Conservation (phyloP, 1,284 basidiomycete species). For the Mycosarcoma mackinlayi region DNA sequence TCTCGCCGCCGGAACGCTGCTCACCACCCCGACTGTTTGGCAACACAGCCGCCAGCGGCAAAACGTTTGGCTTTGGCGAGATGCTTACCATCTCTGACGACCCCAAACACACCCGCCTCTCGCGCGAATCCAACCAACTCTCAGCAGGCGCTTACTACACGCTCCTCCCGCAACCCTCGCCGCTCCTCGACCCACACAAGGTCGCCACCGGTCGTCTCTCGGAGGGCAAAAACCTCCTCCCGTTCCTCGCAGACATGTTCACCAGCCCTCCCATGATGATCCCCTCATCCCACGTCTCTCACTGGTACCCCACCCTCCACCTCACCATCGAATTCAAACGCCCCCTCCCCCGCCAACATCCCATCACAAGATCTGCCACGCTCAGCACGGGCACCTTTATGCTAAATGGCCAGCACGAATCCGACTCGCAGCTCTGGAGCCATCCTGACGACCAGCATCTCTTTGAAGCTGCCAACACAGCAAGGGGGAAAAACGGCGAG, state of each 20-base stretch:
- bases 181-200: not conserved
- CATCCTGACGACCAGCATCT: constrained; percentile 34
- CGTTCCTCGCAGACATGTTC: constrained; percentile 50
- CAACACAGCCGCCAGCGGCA: constrained; percentile 8
- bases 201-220: constrained; percentile 4
- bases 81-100: constrained; percentile 27
- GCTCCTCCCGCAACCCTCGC: constrained; percentile 6
- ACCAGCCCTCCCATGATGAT: constrained; percentile 35
- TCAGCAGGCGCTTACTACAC: constrained; percentile 25
- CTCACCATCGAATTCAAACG: constrained; percentile 52
- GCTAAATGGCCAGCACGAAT: constrained; percentile 50
- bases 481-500: not conserved
- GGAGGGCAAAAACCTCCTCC: constrained; percentile 19
- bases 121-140: not conserved
- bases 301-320: constrained; percentile 52
- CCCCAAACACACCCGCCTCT: constrained; percentile 3
- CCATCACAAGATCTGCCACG: constrained; percentile 15
- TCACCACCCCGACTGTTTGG: constrained; percentile 1
- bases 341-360: constrained; percentile 15
- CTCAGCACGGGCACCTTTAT: constrained; percentile 28
- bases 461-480: not conserved
- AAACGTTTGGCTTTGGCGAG: constrained; percentile 25
- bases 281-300: constrained; percentile 18
- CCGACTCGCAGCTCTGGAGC: constrained; percentile 41
- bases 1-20: constrained; percentile 16